Conservation (phyloP, 1,284 basidiomycete species). For the Mycena sp. region DNA sequence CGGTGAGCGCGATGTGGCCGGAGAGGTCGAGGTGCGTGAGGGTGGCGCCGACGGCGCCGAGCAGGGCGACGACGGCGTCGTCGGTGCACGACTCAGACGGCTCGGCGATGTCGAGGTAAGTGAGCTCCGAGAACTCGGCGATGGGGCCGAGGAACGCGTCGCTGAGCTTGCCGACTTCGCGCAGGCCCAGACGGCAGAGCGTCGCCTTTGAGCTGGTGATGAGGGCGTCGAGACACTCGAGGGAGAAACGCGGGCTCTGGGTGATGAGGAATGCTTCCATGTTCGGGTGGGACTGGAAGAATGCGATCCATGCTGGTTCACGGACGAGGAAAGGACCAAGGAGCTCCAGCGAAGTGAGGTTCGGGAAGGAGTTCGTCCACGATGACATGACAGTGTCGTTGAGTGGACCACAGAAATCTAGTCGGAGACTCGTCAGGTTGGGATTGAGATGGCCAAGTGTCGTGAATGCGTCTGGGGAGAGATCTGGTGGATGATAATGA, state of each 20-base stretch:
- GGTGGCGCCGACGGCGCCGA: constrained; percentile 59
- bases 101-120: constrained; percentile 69
- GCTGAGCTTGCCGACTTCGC: constrained; percentile 80
- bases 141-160: constrained; percentile 72
- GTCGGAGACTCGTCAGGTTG: constrained; percentile 76
- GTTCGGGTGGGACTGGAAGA: constrained; percentile 71
- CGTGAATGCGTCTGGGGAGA: constrained; percentile 72
- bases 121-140: constrained; percentile 55
- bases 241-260: constrained; percentile 90
- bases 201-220: constrained; percentile 64
- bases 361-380: constrained; percentile 73
- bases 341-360: constrained; percentile 81
- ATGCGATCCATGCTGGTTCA: constrained; percentile 77
- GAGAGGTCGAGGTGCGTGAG: constrained; percentile 71
- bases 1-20: constrained; percentile 68
- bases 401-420: constrained; percentile 91
- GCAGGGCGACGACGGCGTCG: constrained; percentile 63
- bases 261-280: constrained; percentile 83
- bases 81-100: constrained; percentile 64
- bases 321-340: constrained; percentile 92
- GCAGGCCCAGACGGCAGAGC: constrained; percentile 78
- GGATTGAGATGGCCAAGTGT: constrained; percentile 84
- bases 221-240: constrained; percentile 73
- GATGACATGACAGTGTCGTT: constrained; percentile 72
- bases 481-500: constrained; percentile 54